A percentile compares a stretch with the other conserved stretches of the same genome.
Conservation (phyloP, 2,329 filamentous ascomycete genomes). For the Neurospora crassa region DNA sequence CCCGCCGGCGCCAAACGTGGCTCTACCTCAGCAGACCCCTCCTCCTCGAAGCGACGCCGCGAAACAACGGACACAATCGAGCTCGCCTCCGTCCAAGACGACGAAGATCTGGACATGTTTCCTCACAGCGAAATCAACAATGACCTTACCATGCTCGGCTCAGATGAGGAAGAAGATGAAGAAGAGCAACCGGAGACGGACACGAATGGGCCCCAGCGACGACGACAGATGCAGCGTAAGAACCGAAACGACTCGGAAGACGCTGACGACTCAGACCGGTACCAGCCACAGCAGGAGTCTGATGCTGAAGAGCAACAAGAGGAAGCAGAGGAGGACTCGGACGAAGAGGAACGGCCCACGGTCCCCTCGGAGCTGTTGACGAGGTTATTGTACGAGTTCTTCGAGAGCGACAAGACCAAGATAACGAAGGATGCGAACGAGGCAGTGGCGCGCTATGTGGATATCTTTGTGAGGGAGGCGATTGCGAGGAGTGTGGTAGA, state of each 20-base stretch:
- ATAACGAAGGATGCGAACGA: constrained; percentile 70
- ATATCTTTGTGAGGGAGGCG: constrained; percentile 83
- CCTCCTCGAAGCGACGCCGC: constrained; percentile 13
- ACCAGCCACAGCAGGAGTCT: constrained; percentile 14
- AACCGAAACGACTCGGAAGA: constrained; percentile 1
- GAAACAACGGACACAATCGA: constrained; percentile 12
- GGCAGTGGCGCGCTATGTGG: constrained; percentile 75
- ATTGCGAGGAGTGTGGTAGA: constrained; percentile 70
- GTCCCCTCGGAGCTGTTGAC: constrained; percentile 70
- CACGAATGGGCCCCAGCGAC: background rate
- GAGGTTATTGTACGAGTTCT: constrained; percentile 69
- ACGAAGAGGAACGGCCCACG: constrained; percentile 29
- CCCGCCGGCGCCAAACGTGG: background rate
- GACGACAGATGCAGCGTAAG: background rate
- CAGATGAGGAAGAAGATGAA: background rate
- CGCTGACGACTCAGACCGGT: background rate
- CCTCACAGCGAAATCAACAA: background rate
- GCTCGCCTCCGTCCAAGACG: constrained; percentile 6
- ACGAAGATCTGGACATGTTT: background rate
- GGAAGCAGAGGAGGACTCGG: constrained; percentile 18
- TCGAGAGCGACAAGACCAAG: constrained; percentile 58
- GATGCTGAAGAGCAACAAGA: constrained; percentile 10
- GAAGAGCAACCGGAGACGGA: background rate
- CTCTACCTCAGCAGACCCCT: background rate
- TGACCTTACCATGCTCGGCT: background rate